Percentiles rank a stretch among this genome's conserved stretches.
phyloP scores from a whole-genome alignment of 352 stramenopile genomes.

The Pythium myriotylum region DNA sequence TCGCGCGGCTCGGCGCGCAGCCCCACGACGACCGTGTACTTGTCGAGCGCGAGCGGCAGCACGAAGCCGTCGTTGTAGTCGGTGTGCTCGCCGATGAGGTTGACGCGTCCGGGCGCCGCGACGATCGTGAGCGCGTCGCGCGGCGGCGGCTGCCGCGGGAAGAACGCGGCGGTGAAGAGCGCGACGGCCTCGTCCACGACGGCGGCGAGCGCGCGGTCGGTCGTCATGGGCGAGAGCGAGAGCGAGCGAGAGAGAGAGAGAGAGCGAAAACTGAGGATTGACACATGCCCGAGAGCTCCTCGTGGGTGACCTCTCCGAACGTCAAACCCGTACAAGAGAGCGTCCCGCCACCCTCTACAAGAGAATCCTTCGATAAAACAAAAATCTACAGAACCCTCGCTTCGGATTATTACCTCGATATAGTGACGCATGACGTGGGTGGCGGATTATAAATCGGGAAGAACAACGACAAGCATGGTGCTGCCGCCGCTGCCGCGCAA shows the following conservation, averaged over 20 bases:
- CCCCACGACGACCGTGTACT: slow-evolving; percentile 88
- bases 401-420: too few relatives aligned
- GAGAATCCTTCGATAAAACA: not conserved
- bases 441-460: too few relatives aligned
- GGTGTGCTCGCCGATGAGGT: slow-evolving; percentile 96
- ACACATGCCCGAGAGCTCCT: not conserved
- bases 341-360: slow-evolving; percentile 11
- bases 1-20: slow-evolving; percentile 29
- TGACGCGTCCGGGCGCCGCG: slow-evolving; percentile 92
- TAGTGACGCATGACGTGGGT: too few relatives aligned
- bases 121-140: slow-evolving; percentile 55
- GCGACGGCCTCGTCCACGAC: slow-evolving; percentile 56
- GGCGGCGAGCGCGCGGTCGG: slow-evolving; percentile 24
- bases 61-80: slow-evolving; percentile 98
- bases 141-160: slow-evolving; percentile 36
- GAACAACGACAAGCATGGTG: slow-evolving; percentile 16
- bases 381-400: too few relatives aligned
- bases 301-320: slow-evolving; percentile 3
- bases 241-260: not conserved
- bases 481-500: slow-evolving; percentile 28
- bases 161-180: slow-evolving; percentile 67
- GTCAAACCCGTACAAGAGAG: slow-evolving; percentile 24
- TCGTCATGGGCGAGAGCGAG: slow-evolving; percentile 9
- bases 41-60: slow-evolving; percentile 92
- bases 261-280: too few relatives aligned